Conservation (phyloP, 768 basidiomycete species). For the Lactarius hengduanensis region DNA sequence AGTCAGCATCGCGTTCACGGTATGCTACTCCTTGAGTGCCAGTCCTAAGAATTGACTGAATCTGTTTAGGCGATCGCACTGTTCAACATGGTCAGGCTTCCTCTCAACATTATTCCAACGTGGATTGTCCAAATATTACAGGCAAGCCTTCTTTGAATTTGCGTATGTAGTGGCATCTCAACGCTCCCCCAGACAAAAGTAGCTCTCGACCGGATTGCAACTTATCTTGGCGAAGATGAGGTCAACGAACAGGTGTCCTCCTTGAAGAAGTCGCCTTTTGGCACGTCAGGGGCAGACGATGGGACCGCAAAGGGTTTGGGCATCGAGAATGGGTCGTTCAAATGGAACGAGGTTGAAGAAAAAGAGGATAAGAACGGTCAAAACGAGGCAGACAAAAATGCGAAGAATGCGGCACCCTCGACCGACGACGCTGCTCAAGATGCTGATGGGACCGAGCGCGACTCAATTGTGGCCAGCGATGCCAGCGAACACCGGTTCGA, state of each 20-base stretch:
- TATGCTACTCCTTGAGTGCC: slow-evolving; percentile 35
- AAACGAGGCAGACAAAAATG: slow-evolving; percentile 26
- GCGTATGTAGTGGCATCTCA: slow-evolving; percentile 1
- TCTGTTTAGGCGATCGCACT: slow-evolving; percentile 62
- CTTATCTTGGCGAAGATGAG: slow-evolving; percentile 61
- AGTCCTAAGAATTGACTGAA: slow-evolving; percentile 4
- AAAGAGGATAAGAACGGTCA: slow-evolving; percentile 33
- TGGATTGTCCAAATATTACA: slow-evolving; percentile 80
- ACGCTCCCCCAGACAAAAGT: slow-evolving; percentile 46
- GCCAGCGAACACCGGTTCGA: slow-evolving; percentile 55
- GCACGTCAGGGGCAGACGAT: slow-evolving; percentile 28
- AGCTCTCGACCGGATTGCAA: slow-evolving; percentile 57
- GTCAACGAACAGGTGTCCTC: slow-evolving; percentile 59
- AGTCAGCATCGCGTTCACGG: slow-evolving; percentile 81
- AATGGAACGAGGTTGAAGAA: slow-evolving; percentile 53
- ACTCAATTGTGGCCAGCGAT: slow-evolving; percentile 25
- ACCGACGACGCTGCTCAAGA: slow-evolving; percentile 23
- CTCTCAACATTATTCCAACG: slow-evolving; percentile 76
- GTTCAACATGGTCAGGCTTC: slow-evolving; percentile 80
- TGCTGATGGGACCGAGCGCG: slow-evolving; percentile 30
- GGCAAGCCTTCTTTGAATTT: slow-evolving; percentile 28
- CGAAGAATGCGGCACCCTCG: slow-evolving; percentile 11
- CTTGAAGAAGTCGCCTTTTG: slow-evolving; percentile 43
- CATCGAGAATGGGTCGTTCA: slow-evolving; percentile 51
- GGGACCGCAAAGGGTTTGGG: slow-evolving; percentile 42